Base-by-base conservation (phyloP, 805 yeast genomes). In the Tetrapisispora iriomotensis region DNA sequence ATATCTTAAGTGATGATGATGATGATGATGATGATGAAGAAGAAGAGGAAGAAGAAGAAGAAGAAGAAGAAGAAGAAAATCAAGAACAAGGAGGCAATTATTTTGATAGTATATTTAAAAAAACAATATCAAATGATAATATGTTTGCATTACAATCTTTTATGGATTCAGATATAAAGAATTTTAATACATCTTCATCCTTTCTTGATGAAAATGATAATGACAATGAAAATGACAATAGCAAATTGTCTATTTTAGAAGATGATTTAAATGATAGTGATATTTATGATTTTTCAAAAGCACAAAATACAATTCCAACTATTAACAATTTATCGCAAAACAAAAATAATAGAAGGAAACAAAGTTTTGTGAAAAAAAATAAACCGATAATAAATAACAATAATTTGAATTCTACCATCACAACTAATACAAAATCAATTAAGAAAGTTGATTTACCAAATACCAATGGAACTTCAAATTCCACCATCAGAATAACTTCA, bases 1-100 rank as follows among this genome's bases (percentile, higher is more conserved):
- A 55, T 40, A 57, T 54, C 31, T 37, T 51, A 8, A 54, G 50
- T 25, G 56, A 51, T 15, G 53, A 51, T 15, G 54, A 50, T 6
- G 54, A 48, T 9, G 54, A 51, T 6, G 58, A 51, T 4, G 54
- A 50, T 6, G 54, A 50, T 12, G 46, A 45, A 17, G 45, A 39
- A 15, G 40, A 37, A 9, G 53, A 48, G 15, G 53, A 50, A 12
- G 50, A 46, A 7, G 23, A 29, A 9, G 23, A 15, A 9, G 57
- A 51, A 9, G 20, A 34, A 7, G 21, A 23, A 6, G 8, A 8
- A 9, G 29, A 22, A 12, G 34, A 17, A 10, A 33, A 33, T 23
- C 17, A 23, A 15, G 17, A 24, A 33, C 26, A 33, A n/a, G 15
- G 17, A 17, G 15, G 29, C n/a, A n/a, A n/a, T n/a, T n/a, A n/a